Evolutionary conservation across 2,329 filamentous ascomycete species (phyloP).

Genomic region (Pseudogymnoascus sp.): DNA sequence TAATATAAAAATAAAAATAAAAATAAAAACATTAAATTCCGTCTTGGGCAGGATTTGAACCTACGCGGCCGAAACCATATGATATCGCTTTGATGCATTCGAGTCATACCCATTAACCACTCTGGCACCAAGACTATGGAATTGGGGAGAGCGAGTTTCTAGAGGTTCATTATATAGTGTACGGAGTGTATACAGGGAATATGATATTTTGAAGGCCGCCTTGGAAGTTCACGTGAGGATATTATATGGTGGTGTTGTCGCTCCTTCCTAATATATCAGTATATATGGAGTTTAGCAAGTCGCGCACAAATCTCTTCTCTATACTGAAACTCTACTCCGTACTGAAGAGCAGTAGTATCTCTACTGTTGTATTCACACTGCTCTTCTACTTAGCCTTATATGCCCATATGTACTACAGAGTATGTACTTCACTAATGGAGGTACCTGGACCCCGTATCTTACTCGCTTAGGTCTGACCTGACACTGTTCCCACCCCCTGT

Average conservation of each 20-base stretch:
- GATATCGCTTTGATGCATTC: slow-evolving; percentile 23
- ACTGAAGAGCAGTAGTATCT: not conserved
- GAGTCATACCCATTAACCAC: slow-evolving; percentile 31
- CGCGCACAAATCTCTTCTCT: not conserved
- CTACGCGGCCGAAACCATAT: slow-evolving; percentile 30
- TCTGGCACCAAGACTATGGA: slow-evolving; percentile 23
- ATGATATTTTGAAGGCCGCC: not conserved
- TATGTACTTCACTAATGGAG: not conserved
- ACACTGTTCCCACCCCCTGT: not conserved
- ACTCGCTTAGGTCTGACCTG: not conserved
- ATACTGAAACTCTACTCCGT: not conserved
- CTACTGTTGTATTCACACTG: not conserved
- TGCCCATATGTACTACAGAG: not conserved
- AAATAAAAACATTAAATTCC: slow-evolving; percentile 3
- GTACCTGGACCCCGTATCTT: not conserved
- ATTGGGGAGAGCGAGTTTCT: not conserved
- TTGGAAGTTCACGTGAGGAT: not conserved
- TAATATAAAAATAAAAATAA: not conserved
- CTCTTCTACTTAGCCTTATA: not conserved
- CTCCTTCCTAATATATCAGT: not conserved
- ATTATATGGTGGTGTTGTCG: not conserved
- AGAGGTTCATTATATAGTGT: not conserved
- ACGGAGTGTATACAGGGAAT: not conserved
- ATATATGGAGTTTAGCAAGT: not conserved
- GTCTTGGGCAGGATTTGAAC: slow-evolving; percentile 29